Base-by-base conservation (phyloP, 2,329 filamentous ascomycete species). In the Epichloe sp. region DNA sequence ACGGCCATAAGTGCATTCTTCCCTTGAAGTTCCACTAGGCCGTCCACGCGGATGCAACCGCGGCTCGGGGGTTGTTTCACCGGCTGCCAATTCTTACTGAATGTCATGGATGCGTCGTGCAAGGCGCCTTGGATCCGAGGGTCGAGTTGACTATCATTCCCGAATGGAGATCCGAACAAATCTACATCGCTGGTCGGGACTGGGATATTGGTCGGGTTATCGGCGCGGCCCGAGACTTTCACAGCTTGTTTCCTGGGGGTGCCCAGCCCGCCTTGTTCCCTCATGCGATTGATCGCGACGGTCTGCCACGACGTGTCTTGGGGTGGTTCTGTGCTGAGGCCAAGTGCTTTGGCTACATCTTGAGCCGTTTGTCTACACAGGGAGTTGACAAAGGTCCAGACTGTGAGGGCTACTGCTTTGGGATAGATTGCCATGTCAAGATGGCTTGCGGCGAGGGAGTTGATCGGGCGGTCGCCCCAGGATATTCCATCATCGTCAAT, bases 361-460 rank as follows among this genome's bases (percentile, higher is more conserved):
- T 64, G 55, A 7, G 67, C 63, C 15, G 77, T 71, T 49, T 76
- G 70, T 47, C 67, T 69, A 21, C 71, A 59, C 5, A 80, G 61
- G 1, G 72, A 71, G 37, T 69, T 72, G 8, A 71, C 59, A 55
- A 81, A 79, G 1, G 70, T 72, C 71, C 75, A 80, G 2, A 70
- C 65, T 0, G 78, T 74, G 47, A 73, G 53, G 5, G 73, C 69
- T 2, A 80, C 59, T 2, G 76, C 71, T 41, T 70, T 70, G 2
- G 80, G 80, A 67, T 74, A 80, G 3, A 82, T 63, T 2, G 71
- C 68, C n/a, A 73, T 71, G 41, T 70, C 64, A 12, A 77, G 61
- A 49, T 69, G 65, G 51, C 69, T 65, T 19, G 73, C 76, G 0
- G 67, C 67, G 3, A 64, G 53, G 2, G 74, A 67, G 35, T 80